Evolutionary conservation across 169 alveolate species (phyloP).

Genomic region (Haemoproteus tartakovskyi): DNA sequence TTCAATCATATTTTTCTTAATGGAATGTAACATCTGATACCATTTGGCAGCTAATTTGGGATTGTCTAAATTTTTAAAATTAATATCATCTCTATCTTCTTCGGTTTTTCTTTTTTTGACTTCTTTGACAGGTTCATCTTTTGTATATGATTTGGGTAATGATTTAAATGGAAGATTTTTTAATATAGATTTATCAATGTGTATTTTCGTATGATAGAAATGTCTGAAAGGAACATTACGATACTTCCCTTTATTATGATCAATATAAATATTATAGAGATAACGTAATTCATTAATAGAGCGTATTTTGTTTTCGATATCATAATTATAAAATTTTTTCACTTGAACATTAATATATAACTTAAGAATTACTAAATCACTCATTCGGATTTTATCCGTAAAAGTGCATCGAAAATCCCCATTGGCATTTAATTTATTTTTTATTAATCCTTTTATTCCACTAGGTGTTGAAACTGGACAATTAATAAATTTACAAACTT

Average conservation of each 20-base stretch:
- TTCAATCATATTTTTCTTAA: constrained; percentile 39
- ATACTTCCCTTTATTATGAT: constrained; percentile 79
- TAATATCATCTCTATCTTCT: constrained; percentile 56
- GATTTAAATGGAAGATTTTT: constrained; percentile 87
- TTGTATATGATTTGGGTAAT: constrained; percentile 73
- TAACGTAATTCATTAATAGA: constrained; percentile 87
- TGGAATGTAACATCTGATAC: constrained; percentile 62
- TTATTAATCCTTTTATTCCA: constrained; percentile 98
- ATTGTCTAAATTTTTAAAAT: constrained; percentile 80
- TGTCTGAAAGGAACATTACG: constrained; percentile 75
- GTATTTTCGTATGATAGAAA: constrained; percentile 74
- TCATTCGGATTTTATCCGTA: constrained; percentile 95
- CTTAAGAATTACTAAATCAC: constrained; percentile 96
- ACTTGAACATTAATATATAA: constrained; percentile 90
- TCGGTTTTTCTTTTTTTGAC: constrained; percentile 67
- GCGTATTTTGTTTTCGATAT: constrained; percentile 82
- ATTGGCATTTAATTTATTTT: constrained; percentile 91
- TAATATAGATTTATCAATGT: constrained; percentile 83
- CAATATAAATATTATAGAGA: constrained; percentile 75
- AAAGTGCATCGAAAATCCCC: constrained; percentile 98
- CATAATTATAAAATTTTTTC: constrained; percentile 87
- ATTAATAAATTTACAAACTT: constrained; percentile 96
- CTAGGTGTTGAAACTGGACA: constrained; percentile 97
- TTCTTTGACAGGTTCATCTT: constrained; percentile 12
- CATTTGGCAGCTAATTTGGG: constrained; percentile 55